These are phyloP conservation scores for Xylaria sp. DNA, from an alignment of 2,329 filamentous ascomycete genomes.

Conservation along the genomic window DNA sequence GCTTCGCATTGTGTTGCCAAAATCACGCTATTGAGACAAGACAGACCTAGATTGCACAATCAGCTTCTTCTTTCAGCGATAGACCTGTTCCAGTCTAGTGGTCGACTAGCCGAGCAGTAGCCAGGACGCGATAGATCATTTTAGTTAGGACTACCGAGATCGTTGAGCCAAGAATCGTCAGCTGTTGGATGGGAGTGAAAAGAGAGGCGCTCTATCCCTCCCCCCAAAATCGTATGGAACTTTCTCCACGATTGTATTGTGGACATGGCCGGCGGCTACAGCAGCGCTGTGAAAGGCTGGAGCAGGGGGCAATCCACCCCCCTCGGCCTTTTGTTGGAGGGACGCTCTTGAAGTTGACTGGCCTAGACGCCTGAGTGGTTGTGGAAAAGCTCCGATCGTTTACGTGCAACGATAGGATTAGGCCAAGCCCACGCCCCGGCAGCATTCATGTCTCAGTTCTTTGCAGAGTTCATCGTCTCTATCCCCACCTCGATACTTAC, in stretches of 20 bases:
- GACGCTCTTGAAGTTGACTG: slow-evolving; percentile 44
- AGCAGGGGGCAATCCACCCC: slow-evolving; percentile 49
- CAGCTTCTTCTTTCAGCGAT: slow-evolving; percentile 36
- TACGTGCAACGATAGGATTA: slow-evolving; percentile 47
- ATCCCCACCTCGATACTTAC: slow-evolving; percentile 28
- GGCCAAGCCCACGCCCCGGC: slow-evolving; percentile 47
- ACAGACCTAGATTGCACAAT: slow-evolving; percentile 22
- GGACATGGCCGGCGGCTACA: slow-evolving; percentile 55
- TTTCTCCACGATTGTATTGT: slow-evolving; percentile 46
- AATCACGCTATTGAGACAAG: slow-evolving; percentile 31
- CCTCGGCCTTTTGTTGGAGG: slow-evolving; percentile 47
- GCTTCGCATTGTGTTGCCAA: slow-evolving; percentile 39
- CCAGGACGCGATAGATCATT: slow-evolving; percentile 35
- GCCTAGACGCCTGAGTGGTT: slow-evolving; percentile 41
- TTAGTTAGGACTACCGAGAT: slow-evolving; percentile 38
- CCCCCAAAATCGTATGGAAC: slow-evolving; percentile 43
- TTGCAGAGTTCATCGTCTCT: slow-evolving; percentile 27
- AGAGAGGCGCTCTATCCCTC: slow-evolving; percentile 37
- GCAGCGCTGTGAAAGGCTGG: slow-evolving; percentile 56
- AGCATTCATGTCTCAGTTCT: slow-evolving; percentile 44
- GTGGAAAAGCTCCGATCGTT: slow-evolving; percentile 49
- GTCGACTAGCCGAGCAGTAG: slow-evolving; percentile 37
- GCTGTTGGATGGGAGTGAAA: slow-evolving; percentile 38
- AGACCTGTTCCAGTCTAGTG: slow-evolving; percentile 32
- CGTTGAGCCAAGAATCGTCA: slow-evolving; percentile 41